Base-by-base conservation (phyloP, 169 alveolate genomes). In the Besnoitia besnoiti region DNA sequence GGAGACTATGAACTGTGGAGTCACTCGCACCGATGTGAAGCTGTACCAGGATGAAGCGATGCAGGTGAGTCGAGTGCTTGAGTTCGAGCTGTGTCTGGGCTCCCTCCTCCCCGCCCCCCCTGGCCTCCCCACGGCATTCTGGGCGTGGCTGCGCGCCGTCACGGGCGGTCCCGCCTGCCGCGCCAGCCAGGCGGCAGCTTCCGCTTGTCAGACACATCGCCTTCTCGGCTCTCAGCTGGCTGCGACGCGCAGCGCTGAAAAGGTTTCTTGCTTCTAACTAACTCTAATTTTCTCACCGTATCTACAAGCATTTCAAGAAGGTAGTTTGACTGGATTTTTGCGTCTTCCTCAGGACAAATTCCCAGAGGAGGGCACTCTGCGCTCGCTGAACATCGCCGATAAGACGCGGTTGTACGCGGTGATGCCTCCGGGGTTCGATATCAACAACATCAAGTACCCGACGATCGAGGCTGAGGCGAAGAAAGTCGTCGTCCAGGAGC, bases 1-100 rank as follows among this genome's bases (percentile, higher is more conserved):
- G 19, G 40, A 62, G 77, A 59, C 79, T 10, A 85, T 85, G 91
- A 85, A 85, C 55, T 85, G 91, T 55, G 39, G 40, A 33, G 55
- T 51, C 7, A 37, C 30, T 47, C 39, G 76, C 19, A 59, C 33
- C 8, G 80, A 55, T 33, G 21, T 85, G 59, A 61, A 55, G 82
- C 50, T 85, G 50, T 85, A 27, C 80, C 51, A 19, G 24, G 91
- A 85, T 55, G 79, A 59, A 0, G 40, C 44, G 61, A 27, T 85
- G 37, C 91, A 85, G 80, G 91, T 85, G 42, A 59, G 49, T 16
- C 0, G n/a, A 10, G 37, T n/a, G n/a, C n/a, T n/a, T n/a, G n/a
- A n/a, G n/a, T n/a, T n/a, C 59, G 59, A 49, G 59, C 12, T 0
- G 3, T 55, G 12, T 19, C 67, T 55, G 67, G 16, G 16, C 12